Evolutionary conservation across 108 stramenopile genomes (phyloP), one percentile per base, ranked within the genome.

Genomic region (Bacterosira constricta): DNA sequence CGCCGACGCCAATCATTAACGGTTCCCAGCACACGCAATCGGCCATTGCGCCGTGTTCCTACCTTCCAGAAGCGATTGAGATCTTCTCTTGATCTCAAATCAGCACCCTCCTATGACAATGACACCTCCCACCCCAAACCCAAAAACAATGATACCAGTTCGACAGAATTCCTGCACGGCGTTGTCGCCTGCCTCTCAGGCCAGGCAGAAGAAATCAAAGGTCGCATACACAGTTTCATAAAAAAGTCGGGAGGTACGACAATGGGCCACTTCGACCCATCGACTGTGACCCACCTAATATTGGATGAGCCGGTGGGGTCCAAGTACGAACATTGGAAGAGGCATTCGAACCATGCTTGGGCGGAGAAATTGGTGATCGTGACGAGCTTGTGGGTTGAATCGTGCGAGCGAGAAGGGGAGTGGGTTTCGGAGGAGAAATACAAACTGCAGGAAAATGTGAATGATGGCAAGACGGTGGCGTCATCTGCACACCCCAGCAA

Each of bases 351-450:
- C 41, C 17, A 12, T 12, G 41, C 41, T n/a, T 78, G 69, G 54
- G 77, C 77, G 6, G 47, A 23, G 1, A 25, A 38, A 15, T 38
- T 80, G 7, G 17, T 17, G 1, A 38, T 80, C 9, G 79, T 80
- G 9, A 69, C 42, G 35, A 75, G 60, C 36, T 29, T 18, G 38
- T 80, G 79, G 79, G 36, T 80, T 3, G 73, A 75, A 18, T 61
- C 59, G 25, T 80, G 79, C 41, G 20, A 38, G 1, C 39, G 37
- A 17, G 73, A 80, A 36, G 62, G 62, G 25, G 44, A 13, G 9
- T 27, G 59, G 13, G 73, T 69, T 0, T 39, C 56, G 11, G 79
- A 80, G 51, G 50, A 51, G 27, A 29, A 36, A 12, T 74, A 62
- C 34, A 8, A 35, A 29, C 21, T 69, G 26, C 12, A 71, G 3